Conservation (phyloP, 2,329 filamentous ascomycete genomes). For the Fonsecaea multimorphosa region DNA sequence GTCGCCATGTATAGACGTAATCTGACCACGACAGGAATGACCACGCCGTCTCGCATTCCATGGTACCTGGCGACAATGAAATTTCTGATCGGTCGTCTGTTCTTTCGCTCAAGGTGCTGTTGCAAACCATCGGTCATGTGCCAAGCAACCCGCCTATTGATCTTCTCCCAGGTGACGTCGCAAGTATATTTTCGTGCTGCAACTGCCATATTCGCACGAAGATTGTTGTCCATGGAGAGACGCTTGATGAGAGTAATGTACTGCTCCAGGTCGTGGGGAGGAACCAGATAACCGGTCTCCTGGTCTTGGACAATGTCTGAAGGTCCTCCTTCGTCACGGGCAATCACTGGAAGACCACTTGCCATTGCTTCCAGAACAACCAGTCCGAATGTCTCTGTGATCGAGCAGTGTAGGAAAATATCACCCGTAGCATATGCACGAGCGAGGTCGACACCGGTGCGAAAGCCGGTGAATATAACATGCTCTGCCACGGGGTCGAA, state of each 20-base stretch:
- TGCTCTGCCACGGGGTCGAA: conserved; percentile 63
- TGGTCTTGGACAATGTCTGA: conserved; percentile 69
- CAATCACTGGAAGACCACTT: conserved; percentile 71
- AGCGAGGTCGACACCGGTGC: conserved; percentile 66
- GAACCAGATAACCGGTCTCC: conserved; percentile 66
- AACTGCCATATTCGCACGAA: conserved; percentile 55
- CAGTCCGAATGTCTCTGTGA: conserved; percentile 74
- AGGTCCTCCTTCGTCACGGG: conserved; percentile 71
- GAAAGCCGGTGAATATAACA: conserved; percentile 71
- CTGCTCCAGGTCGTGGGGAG: conserved; percentile 62
- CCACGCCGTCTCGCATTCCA: conserved; percentile 27
- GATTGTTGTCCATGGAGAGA: conserved; percentile 54
- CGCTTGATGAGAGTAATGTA: conserved; percentile 63
- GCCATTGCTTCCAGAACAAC: conserved; percentile 75
- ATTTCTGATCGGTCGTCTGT: conserved; percentile 34
- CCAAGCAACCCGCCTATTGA: conserved; percentile 72
- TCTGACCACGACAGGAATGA: conserved; percentile 40
- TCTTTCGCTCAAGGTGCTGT: conserved; percentile 38
- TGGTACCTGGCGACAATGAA: conserved; percentile 38
- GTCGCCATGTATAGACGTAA: conserved; percentile 43
- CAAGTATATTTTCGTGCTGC: conserved; percentile 63
- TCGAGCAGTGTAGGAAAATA: conserved; percentile 73
- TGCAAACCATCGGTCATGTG: conserved; percentile 61
- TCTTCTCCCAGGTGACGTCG: conserved; percentile 72
- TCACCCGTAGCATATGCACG: conserved; percentile 71